Percentiles rank a stretch among this genome's conserved stretches.
Conservation (phyloP, 192 early-diverging fungal species). For the Coemansia sp. region DNA sequence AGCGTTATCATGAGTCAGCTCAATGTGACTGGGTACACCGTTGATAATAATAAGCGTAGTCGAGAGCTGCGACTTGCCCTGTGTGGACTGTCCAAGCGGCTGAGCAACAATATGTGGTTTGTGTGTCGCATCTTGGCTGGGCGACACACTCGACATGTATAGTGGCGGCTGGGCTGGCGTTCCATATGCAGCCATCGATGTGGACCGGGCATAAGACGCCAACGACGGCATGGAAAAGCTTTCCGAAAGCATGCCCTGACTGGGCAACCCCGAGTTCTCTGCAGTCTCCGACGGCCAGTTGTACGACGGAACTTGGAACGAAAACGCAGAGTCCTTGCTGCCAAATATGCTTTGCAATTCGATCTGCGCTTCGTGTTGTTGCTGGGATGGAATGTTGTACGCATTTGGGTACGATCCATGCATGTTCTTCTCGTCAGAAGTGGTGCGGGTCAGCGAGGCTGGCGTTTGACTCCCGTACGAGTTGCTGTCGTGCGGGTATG, state of each 20-base stretch:
- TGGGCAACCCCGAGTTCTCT: background rate
- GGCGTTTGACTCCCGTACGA: background rate
- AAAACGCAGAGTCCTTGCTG: conserved; percentile 5
- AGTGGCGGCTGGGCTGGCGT: background rate
- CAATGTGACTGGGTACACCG: conserved; percentile 33
- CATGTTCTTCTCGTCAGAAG: background rate
- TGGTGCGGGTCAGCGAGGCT: background rate
- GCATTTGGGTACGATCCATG: background rate
- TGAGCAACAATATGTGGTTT: background rate
- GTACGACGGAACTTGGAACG: conserved; percentile 29
- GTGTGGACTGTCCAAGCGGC: conserved; percentile 1
- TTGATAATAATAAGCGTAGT: conserved; percentile 39
- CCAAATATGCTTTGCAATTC: conserved; percentile 19
- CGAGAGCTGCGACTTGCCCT: conserved; percentile 18
- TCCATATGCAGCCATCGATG: background rate
- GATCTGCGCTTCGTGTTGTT: background rate
- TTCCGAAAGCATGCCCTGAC: background rate
- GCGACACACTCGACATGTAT: background rate
- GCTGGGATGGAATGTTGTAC: background rate
- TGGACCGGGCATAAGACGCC: background rate
- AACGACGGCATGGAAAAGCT: conserved; percentile 9
- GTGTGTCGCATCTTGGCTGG: background rate
- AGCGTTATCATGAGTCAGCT: conserved; percentile 29
- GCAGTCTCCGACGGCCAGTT: background rate
- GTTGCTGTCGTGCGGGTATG: background rate